Evolutionary conservation across 768 basidiomycete species (phyloP).

Genomic region (Cystobasidium onofrii): DNA sequence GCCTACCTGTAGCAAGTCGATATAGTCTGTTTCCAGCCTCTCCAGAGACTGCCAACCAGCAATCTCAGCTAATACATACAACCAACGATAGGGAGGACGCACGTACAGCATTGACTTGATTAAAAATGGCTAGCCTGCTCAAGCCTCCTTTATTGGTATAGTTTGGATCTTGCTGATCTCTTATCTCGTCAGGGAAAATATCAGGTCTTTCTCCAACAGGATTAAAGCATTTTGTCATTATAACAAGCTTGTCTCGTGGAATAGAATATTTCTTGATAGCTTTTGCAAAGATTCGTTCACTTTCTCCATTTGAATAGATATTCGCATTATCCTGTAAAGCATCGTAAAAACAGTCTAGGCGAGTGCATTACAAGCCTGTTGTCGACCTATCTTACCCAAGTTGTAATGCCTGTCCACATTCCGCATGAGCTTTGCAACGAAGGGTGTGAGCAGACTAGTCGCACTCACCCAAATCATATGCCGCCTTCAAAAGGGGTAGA

Average conservation of each 20-base stretch:
- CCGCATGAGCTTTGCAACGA: slow-evolving; percentile 29
- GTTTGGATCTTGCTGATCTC: slow-evolving; percentile 43
- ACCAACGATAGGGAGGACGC: no score
- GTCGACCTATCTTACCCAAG: slow-evolving; percentile 58
- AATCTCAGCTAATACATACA: no score
- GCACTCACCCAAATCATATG: slow-evolving; percentile 12
- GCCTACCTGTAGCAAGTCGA: slow-evolving; percentile 62
- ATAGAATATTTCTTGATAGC: slow-evolving; percentile 60
- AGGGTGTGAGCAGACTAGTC: background rate
- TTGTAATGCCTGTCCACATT: slow-evolving; percentile 51
- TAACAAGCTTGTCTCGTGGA: slow-evolving; percentile 64
- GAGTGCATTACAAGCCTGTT: no score
- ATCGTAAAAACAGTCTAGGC: no score
- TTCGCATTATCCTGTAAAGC: background rate
- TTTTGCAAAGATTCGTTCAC: slow-evolving; percentile 61
- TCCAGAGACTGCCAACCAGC: slow-evolving; percentile 47
- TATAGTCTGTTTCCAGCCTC: slow-evolving; percentile 66
- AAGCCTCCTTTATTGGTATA: slow-evolving; percentile 52
- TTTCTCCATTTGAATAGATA: slow-evolving; percentile 58
- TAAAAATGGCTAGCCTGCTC: slow-evolving; percentile 59
- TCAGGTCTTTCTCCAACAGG: slow-evolving; percentile 13
- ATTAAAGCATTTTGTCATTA: slow-evolving; percentile 61
- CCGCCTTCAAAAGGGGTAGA: slow-evolving; percentile 21
- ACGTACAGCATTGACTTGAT: slow-evolving; percentile 48
- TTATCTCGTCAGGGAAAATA: background rate